Base-by-base conservation (phyloP, 2,329 filamentous ascomycete species). In the Verticillium tricorpus region DNA sequence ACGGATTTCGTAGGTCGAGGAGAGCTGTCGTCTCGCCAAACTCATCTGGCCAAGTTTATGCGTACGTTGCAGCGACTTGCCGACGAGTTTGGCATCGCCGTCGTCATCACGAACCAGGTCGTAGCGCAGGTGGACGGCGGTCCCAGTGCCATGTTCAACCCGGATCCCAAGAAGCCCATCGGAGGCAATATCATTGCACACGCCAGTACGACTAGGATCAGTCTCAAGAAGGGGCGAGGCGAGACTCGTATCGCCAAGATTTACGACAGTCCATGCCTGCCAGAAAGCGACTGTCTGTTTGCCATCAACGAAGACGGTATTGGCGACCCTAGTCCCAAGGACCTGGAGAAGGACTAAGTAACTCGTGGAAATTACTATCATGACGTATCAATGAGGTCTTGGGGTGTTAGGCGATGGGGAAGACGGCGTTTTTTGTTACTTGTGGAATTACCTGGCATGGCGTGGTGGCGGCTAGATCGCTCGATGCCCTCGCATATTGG, bases 241-340 rank as follows among this genome's bases (percentile, higher is more conserved):
- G 95, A 99, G 82, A 99, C 95, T 25, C 87, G 95, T 80, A 92
- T 99, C 68, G 97, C 95, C 80, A 99, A 98, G 82, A 99, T 99
- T 65, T 99, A 99, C 73, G 96, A 99, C 77, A 98, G 93, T 69
- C 95, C 95, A 2, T 99, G 95, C 76, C 80, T 99, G 66, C 95
- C 95, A 0, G 95, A 99, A 78, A 96, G 92, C 70, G 96, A 99
- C 75, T 96, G 92, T 72, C 78, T 98, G 69, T 99, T 99, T 78
- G 94, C 95, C 56, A 99, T 99, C 74, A 92, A 92, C 62, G 96
- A 98, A 76, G 93, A 97, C 73, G 95, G 95, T 54, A 99, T 99
- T 71, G 92, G 92, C 32, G 95, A 99, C 73, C 95, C 95, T 55
- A 91, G 89, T 63, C 94, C 95, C 56, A 99, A 99, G 81, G 95